Base-by-base conservation (phyloP, 768 basidiomycete species). In the Symmetrospora coprosmae region DNA sequence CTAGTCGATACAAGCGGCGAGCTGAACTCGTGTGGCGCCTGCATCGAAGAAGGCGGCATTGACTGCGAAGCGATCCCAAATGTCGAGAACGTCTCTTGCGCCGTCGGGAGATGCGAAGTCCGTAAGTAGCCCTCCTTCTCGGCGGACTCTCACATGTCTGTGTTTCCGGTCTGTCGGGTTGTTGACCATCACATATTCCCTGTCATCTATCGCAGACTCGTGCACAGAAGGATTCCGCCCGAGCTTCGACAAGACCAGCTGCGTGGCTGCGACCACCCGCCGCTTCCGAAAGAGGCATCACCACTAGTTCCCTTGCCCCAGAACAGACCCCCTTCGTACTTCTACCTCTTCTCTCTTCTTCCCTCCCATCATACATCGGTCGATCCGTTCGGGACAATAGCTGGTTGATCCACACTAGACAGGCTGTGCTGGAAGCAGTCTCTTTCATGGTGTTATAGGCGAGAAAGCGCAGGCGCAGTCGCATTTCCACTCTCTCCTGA, bases 21-120 rank as follows among this genome's bases (percentile, higher is more conserved):
- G 48, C 48, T 60, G 4, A 60, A 60, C 38, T 27, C 50, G 50
- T 60, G 59, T 21, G 59, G 59, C 21, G 59, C 14, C 17, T 60
- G 56, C 43, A 21, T 47, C 13, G 56, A 48, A 48, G 31, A 47
- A 47, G 56, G 59, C 23, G 49, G 49, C 37, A 38, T 60, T 21
- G 59, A 60, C 21, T 60, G 59, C 59, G 59, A 60, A 27, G 35
- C 50, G 17, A 49, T 60, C 35, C 59, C 59, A 6, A 25, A 38
- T 38, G 46, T 41, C 28, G 33, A 23, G n/a, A 27, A 38, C 17
- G 59, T 60, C 37, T 27, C 21, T 16, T 60, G 59, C 35, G 55
- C 55, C 19, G 28, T 43, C n/a, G 31, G 31, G 23, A 31, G 37
- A 35, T 58, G 55, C 55, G 55, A 58, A 21, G 46, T 58, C 41